Evolutionary conservation across 2,329 filamentous ascomycete genomes (phyloP), one percentile per base, ranked within the genome.

Genomic region (Colletotrichum horii): DNA sequence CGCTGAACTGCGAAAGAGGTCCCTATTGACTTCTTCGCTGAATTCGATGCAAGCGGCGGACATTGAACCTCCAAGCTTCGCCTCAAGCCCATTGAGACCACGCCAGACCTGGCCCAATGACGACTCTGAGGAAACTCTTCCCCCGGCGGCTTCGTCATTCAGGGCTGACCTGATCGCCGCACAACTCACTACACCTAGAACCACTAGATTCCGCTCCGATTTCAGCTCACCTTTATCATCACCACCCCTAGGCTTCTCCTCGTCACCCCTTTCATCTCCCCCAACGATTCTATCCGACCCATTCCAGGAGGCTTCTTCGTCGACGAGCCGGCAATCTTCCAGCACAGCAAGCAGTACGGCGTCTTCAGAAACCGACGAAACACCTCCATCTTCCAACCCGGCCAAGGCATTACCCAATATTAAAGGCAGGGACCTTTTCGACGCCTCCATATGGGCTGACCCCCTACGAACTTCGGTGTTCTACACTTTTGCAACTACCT

Each of bases 371-470:
- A 83, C 85, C 3, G 88, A 88, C 32, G 87, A 88, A 61, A 84
- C 84, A 7, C 83, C 86, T 19, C 83, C 84, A 4, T 84, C 83
- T 6, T 82, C 85, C 1, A 87, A 87, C 19, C 81, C 84, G 3
- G 78, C 77, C 28, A 80, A 80, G 19, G 76, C 82, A 9, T 82
- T 93, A 1, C 91, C 91, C 2, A 91, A 92, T 62, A 89, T 94
- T 82, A 94, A 94, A 80, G 93, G 93, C 4, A 90, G 91, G 71
- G 93, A 95, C 79, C 84, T 95, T 4, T 95, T 95, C 78, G 93
- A 95, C 82, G 89, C 90, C 19, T 91, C 92, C 32, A 91, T 95
- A 71, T 95, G 93, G 91, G 87, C 91, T 1, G 92, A 94, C 79
- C 91, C 93, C 0, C 83, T 92, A 19, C 91, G 91, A 61, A 95